Percentiles rank a stretch among this genome's conserved stretches.
These are phyloP conservation scores for Globisporangium sylvaticum DNA, from an alignment of 352 stramenopile genomes.

Conservation along the genomic window DNA sequence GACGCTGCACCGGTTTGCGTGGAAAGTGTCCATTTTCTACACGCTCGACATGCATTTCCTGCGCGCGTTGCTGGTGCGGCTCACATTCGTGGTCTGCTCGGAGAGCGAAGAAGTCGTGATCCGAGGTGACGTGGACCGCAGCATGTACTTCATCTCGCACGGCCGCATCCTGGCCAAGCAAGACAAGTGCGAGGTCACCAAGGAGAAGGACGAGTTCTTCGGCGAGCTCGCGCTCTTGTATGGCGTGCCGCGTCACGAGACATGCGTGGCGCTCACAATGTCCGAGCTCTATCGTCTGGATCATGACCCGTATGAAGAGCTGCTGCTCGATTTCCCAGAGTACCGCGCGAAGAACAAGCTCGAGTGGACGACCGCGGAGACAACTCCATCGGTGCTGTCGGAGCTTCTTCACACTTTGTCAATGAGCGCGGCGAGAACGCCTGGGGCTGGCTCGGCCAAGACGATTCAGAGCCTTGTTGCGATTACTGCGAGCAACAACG, in stretches of 20 bases:
- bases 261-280: constrained; percentile 49
- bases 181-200: constrained; percentile 36
- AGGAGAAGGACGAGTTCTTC: constrained; percentile 74
- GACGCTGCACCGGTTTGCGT: constrained; percentile 47
- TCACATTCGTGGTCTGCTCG: constrained; percentile 63
- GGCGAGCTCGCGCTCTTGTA: constrained; percentile 65
- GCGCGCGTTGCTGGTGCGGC: constrained; percentile 42
- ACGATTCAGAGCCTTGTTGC: not conserved
- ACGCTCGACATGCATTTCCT: constrained; percentile 56
- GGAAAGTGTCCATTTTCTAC: constrained; percentile 46
- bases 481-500: not conserved
- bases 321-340: constrained; percentile 64
- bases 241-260: constrained; percentile 58
- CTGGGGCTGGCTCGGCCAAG: not conserved
- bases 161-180: constrained; percentile 61
- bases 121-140: constrained; percentile 67
- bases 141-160: constrained; percentile 75
- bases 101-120: constrained; percentile 68
- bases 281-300: constrained; percentile 72
- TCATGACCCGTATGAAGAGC: constrained; percentile 47
- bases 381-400: constrained; percentile 14
- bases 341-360: constrained; percentile 51
- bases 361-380: constrained; percentile 42
- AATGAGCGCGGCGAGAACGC: not conserved
- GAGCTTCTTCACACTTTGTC: constrained; percentile 20